These are phyloP conservation scores for Scenedesmus sp. DNA, from an alignment of 163 green algal species.

Conservation along the genomic window DNA sequence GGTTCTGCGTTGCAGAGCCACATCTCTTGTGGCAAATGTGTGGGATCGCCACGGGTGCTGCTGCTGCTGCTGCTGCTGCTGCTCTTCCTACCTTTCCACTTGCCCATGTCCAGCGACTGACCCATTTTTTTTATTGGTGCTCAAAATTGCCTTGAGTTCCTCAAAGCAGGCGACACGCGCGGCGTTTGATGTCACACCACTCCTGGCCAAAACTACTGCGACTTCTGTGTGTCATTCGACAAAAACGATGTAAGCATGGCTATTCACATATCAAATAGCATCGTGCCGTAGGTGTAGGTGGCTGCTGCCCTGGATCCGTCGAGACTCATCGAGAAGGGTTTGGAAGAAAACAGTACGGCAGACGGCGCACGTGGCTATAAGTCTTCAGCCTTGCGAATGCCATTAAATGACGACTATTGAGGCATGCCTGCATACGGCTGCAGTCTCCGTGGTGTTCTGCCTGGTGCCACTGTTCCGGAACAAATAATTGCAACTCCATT, in stretches of 20 bases:
- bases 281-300: background rate
- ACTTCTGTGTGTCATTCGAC: background rate
- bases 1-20: no score
- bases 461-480: no score
- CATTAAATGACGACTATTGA: no score
- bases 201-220: background rate
- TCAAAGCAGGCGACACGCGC: background rate
- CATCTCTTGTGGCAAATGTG: no score
- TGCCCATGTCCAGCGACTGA: constrained; percentile 44
- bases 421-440: no score
- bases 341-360: background rate
- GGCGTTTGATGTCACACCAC: background rate
- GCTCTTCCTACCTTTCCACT: constrained; percentile 46
- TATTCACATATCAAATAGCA: background rate
- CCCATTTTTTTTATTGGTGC: background rate
- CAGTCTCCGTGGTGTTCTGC: no score
- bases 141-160: background rate
- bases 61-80: constrained; percentile 5
- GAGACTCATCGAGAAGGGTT: background rate
- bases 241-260: background rate
- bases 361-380: background rate
- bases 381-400: background rate
- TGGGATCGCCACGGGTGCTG: constrained; percentile 9
- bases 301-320: background rate
- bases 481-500: no score